Conservation (phyloP, 1,284 basidiomycete genomes). For the Polyporus tsugae region DNA sequence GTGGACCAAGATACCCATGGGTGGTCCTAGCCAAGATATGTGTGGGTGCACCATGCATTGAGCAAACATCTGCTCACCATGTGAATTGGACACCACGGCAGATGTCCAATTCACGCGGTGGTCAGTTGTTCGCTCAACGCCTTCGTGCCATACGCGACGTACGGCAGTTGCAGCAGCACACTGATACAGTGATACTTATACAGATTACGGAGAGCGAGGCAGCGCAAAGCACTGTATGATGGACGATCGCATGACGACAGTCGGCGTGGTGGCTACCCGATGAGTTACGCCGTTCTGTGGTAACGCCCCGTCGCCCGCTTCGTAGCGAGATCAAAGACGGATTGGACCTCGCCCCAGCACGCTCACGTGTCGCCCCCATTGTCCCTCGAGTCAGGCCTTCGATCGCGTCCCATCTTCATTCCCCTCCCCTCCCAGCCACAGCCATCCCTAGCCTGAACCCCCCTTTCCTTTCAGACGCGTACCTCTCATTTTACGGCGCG, state of each 20-base stretch:
- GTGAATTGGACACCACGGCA: slow-evolving; percentile 17
- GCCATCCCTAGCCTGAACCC: background rate
- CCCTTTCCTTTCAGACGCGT: slow-evolving; percentile 10
- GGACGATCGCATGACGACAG: background rate
- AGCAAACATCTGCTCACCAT: slow-evolving; percentile 20
- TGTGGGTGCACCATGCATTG: slow-evolving; percentile 9
- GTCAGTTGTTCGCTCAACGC: slow-evolving; percentile 20
- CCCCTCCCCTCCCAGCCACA: background rate
- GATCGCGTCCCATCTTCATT: slow-evolving; percentile 5
- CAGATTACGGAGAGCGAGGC: background rate
- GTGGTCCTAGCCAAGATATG: no score
- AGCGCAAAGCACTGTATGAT: background rate
- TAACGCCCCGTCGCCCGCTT: background rate
- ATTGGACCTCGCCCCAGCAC: background rate
- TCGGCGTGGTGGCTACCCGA: background rate
- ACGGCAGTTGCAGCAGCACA: background rate
- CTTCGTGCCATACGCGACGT: background rate
- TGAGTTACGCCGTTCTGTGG: background rate
- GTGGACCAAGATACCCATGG: no score
- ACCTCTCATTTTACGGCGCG: background rate
- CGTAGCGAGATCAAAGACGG: slow-evolving; percentile 6
- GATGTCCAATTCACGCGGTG: slow-evolving; percentile 21
- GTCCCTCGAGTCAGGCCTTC: background rate
- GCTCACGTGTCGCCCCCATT: slow-evolving; percentile 8
- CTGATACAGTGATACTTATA: background rate